Evolutionary conservation across 495 filamentous ascomycete genomes (phyloP).

Genomic region (Xeromyces bisporus): DNA sequence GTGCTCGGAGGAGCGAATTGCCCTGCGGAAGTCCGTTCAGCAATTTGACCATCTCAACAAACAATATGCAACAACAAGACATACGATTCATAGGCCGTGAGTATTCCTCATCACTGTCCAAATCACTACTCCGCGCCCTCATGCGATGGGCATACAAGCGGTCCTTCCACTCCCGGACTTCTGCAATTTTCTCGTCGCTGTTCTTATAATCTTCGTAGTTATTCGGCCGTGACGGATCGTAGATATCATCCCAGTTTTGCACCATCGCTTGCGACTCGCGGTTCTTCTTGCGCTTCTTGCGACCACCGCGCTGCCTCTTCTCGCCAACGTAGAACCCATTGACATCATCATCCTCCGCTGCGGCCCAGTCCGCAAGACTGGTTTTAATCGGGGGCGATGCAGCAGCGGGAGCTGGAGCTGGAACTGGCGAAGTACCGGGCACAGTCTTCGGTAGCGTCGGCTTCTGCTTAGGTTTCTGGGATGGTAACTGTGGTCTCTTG

Average conservation of each 20-base stretch:
- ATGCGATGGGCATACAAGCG: constrained; percentile 62
- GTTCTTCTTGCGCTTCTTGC: constrained; percentile 77
- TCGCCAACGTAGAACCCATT: constrained; percentile 43
- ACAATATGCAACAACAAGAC: constrained; percentile 7
- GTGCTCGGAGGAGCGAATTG: constrained; percentile 57
- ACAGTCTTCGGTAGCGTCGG: constrained; percentile 25
- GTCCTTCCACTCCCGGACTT: constrained; percentile 79
- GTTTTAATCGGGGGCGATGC: constrained; percentile 31
- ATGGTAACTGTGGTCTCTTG: constrained; percentile 50
- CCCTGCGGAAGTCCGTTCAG: constrained; percentile 22
- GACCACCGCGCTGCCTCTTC: constrained; percentile 61
- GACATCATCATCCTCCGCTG: constrained; percentile 58
- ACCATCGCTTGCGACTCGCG: constrained; percentile 38
- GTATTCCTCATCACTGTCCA: constrained; percentile 42
- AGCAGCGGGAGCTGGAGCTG: constrained; percentile 11
- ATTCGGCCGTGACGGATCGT: constrained; percentile 71
- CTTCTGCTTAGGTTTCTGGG: constrained; percentile 56
- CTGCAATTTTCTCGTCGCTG: constrained; percentile 66
- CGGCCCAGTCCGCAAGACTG: constrained; percentile 73
- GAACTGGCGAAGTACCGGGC: constrained; percentile 9
- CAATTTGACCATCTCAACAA: constrained; percentile 1
- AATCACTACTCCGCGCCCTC: constrained; percentile 33
- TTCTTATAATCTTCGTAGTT: constrained; percentile 73
- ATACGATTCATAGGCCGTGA: constrained; percentile 35
- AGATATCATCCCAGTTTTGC: constrained; percentile 87